Percentiles rank a stretch among this genome's conserved stretches.
Evolutionary conservation across 345 rosid genomes (phyloP).

Genomic region (Salix dunnii): DNA sequence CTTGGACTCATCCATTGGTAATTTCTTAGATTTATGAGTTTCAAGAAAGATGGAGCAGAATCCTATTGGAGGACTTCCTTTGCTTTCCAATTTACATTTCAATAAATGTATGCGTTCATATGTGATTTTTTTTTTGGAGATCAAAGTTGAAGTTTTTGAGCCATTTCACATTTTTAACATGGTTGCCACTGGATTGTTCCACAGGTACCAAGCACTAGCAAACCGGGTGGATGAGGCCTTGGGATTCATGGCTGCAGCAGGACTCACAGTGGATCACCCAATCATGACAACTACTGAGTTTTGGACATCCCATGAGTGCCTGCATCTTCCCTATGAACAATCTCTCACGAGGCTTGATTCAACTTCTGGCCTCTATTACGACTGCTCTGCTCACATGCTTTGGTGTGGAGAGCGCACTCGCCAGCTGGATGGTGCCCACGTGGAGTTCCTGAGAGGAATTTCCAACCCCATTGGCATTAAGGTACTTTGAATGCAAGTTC

Average conservation of each 20-base stretch:
- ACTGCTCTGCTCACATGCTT: slow-evolving; percentile 31
- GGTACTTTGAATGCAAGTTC: slow-evolving; percentile 7
- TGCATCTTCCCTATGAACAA: slow-evolving; percentile 29
- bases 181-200: neutral
- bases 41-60: neutral
- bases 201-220: slow-evolving; percentile 26
- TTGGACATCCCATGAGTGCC: slow-evolving; percentile 31
- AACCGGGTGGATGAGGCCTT: slow-evolving; percentile 26
- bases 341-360: slow-evolving; percentile 31
- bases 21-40: neutral
- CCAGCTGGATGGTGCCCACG: slow-evolving; percentile 34
- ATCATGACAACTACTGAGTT: slow-evolving; percentile 31
- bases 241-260: slow-evolving; percentile 30
- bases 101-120: neutral
- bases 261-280: slow-evolving; percentile 30
- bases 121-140: neutral
- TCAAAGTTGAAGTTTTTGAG: neutral
- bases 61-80: neutral
- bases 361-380: slow-evolving; percentile 27
- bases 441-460: slow-evolving; percentile 31
- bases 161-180: neutral
- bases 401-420: slow-evolving; percentile 33
- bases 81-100: neutral
- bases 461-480: slow-evolving; percentile 32
- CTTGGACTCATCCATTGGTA: neutral